Evolutionary conservation across 805 yeast genomes (phyloP).

Genomic region (Kodamaea kaohsiungensis): DNA sequence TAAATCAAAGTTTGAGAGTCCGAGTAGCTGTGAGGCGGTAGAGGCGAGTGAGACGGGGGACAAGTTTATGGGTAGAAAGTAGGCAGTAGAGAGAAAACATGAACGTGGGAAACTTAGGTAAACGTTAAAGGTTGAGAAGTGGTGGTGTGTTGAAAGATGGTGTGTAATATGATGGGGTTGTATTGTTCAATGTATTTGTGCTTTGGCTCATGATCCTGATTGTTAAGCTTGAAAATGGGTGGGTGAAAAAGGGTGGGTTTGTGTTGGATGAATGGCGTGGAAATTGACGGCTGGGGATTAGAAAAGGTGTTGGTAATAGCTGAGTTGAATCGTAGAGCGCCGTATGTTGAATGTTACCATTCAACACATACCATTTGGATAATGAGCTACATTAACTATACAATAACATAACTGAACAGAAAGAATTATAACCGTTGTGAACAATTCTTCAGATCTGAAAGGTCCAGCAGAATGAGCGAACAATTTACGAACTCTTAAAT

Average conservation of each 20-base stretch:
- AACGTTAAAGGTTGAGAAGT: background rate
- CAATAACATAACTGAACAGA: too few relatives aligned
- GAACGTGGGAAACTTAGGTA: background rate
- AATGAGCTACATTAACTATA: too few relatives aligned
- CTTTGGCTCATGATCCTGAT: background rate
- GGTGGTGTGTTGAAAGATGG: background rate
- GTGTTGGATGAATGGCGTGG: background rate
- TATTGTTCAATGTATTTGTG: background rate
- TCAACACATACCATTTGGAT: too few relatives aligned
- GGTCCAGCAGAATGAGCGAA: background rate
- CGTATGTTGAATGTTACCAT: too few relatives aligned
- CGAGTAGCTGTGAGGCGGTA: slow-evolving; percentile 4
- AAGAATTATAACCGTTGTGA: background rate
- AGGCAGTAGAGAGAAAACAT: background rate
- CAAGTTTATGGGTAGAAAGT: background rate
- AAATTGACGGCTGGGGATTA: background rate
- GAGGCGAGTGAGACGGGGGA: slow-evolving; percentile 4
- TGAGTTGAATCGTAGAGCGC: background rate
- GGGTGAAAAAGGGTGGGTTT: background rate
- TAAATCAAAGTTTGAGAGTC: background rate
- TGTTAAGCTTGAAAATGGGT: background rate
- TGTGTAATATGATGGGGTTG: background rate
- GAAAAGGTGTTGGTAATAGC: background rate
- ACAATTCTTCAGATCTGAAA: background rate
- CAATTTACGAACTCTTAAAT: background rate